A percentile compares a stretch with the other conserved stretches of the same genome.
Evolutionary conservation across 345 rosid genomes (phyloP).

Genomic region (Salix suchowensis): DNA sequence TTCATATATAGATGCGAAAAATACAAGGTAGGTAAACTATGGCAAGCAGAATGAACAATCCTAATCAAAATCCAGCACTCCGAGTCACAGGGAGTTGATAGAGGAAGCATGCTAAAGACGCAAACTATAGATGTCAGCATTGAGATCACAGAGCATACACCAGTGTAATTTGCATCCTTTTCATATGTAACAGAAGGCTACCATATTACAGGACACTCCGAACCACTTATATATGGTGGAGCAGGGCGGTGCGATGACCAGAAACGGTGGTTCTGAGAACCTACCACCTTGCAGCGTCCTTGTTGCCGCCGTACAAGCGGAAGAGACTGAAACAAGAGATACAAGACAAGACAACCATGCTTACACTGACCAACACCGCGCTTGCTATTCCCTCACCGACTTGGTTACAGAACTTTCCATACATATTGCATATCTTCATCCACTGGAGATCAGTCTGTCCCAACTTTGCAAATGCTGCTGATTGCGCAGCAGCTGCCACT

Average conservation of each 20-base stretch:
- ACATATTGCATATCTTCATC: constrained; percentile 79
- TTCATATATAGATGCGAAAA: no score
- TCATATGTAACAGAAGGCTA: neutral
- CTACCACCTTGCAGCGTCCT: constrained; percentile 34
- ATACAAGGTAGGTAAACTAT: no score
- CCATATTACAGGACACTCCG: neutral
- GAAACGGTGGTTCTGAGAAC: neutral
- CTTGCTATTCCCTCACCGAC: constrained; percentile 52
- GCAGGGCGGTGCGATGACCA: neutral
- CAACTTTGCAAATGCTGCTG: constrained; percentile 58
- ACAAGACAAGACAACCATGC: constrained; percentile 56
- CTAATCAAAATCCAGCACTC: no score
- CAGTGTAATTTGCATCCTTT: neutral
- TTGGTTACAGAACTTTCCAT: constrained; percentile 76
- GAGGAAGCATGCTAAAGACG: neutral
- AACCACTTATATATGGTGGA: neutral
- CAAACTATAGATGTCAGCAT: neutral
- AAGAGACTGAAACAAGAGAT: constrained; percentile 81
- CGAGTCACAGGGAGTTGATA: neutral
- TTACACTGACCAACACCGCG: constrained; percentile 45
- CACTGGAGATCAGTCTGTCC: constrained; percentile 79
- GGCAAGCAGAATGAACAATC: no score
- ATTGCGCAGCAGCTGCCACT: constrained; percentile 63
- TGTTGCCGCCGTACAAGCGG: constrained; percentile 58
- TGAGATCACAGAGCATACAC: neutral